Evolutionary conservation across 164 flowering plant species (phyloP).

Genomic region (Houttuynia cordata): DNA sequence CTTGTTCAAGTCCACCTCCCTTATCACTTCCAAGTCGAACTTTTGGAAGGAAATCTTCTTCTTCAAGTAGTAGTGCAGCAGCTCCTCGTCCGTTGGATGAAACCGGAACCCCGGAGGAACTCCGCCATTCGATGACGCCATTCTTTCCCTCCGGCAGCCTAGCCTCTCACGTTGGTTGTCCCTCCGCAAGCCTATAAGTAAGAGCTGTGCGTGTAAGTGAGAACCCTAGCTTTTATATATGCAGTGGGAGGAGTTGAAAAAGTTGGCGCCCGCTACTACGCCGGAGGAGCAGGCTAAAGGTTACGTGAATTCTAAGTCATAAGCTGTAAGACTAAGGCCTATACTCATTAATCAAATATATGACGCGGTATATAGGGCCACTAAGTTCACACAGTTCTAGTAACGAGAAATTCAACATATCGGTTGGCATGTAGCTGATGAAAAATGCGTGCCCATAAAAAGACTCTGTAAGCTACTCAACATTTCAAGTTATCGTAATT

Average conservation of each 20-base stretch:
- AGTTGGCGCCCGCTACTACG: slow-evolving; percentile 83
- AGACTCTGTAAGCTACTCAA: too few relatives aligned
- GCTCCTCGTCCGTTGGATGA: slow-evolving; percentile 94
- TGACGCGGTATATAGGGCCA: too few relatives aligned
- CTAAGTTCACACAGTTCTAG: too few relatives aligned
- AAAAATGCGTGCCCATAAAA: too few relatives aligned
- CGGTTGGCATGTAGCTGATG: too few relatives aligned
- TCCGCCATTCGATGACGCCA: slow-evolving; percentile 52
- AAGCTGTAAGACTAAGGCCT: slow-evolving; percentile 14
- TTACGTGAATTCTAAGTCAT: slow-evolving; percentile 52
- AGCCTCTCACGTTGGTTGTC: neutral
- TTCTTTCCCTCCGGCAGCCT: neutral
- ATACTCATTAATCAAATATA: too few relatives aligned
- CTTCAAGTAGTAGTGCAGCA: slow-evolving; percentile 83
- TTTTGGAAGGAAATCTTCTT: slow-evolving; percentile 76
- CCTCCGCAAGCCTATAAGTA: neutral
- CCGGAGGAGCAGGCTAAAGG: slow-evolving; percentile 51
- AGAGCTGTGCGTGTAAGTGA: neutral
- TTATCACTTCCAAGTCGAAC: slow-evolving; percentile 86
- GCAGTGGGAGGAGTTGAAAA: slow-evolving; percentile 17
- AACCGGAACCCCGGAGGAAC: slow-evolving; percentile 95
- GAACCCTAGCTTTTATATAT: slow-evolving; percentile 2
- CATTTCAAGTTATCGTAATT: too few relatives aligned
- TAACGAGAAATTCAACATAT: too few relatives aligned
- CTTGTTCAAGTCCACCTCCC: slow-evolving; percentile 87